phyloP scores from a whole-genome alignment of 176 grass and related monocot genomes.

The Bolboschoenus planiculmis region DNA sequence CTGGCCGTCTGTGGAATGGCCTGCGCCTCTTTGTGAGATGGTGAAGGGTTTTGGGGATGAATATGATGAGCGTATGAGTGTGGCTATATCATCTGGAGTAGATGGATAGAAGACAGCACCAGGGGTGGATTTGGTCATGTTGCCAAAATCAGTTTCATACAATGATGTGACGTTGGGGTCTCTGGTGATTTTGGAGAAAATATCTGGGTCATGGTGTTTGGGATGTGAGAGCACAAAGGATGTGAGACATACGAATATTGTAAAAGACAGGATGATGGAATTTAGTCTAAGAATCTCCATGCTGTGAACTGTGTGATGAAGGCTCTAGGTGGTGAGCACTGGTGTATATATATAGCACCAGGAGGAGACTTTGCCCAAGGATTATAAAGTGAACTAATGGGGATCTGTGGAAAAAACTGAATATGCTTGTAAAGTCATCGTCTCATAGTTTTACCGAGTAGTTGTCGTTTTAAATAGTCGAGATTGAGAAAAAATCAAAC shows the following conservation, averaged over 20 bases:
- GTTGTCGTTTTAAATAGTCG: too few relatives aligned
- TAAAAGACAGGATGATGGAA: not conserved
- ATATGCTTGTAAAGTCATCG: too few relatives aligned
- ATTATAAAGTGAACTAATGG: too few relatives aligned
- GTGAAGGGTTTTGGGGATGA: conserved; percentile 28
- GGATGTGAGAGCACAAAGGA: not conserved
- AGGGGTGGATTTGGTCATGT: not conserved
- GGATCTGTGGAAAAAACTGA: too few relatives aligned
- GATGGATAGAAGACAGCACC: conserved; percentile 57
- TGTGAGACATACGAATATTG: conserved; percentile 13
- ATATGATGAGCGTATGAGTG: conserved; percentile 36
- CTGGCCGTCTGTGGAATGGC: conserved; percentile 53
- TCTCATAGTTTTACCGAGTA: too few relatives aligned
- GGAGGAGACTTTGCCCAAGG: not conserved
- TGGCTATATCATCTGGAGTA: conserved; percentile 38
- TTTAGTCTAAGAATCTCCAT: conserved; percentile 13
- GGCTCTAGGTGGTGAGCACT: not conserved
- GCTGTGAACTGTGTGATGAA: not conserved
- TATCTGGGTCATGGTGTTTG: not conserved
- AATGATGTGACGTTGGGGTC: conserved; percentile 9
- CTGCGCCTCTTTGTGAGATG: conserved; percentile 41
- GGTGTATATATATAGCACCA: not conserved
- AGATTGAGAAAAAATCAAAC: too few relatives aligned
- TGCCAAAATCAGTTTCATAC: conserved; percentile 48
- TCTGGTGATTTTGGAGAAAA: conserved; percentile 21